phyloP scores from a whole-genome alignment of 257 asterid species.

The Solanum chiquidenum region DNA sequence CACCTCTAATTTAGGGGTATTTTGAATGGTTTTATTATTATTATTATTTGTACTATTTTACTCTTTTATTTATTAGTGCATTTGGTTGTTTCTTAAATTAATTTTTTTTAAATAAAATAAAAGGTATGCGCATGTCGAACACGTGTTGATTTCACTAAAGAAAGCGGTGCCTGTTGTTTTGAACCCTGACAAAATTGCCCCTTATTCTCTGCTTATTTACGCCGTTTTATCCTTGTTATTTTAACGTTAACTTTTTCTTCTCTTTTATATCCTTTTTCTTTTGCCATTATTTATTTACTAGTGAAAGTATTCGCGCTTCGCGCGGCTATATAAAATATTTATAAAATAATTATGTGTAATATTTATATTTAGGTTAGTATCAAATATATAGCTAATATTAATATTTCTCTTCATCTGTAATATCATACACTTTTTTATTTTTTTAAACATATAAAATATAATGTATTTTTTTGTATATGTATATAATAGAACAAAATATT shows the following conservation, averaged over 20 bases:
- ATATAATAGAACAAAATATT: no score
- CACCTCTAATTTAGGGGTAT: no score
- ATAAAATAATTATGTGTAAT: no score
- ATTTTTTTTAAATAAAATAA: not conserved
- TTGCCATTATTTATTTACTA: not conserved
- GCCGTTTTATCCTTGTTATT: not conserved
- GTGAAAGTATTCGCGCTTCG: no score
- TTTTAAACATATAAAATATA: no score
- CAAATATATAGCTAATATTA: no score
- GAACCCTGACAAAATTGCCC: not conserved
- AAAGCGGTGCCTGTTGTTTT: constrained; percentile 21
- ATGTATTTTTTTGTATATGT: no score
- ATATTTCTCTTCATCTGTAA: no score
- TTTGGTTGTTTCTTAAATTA: not conserved
- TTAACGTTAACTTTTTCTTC: not conserved
- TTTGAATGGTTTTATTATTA: no score
- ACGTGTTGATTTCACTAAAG: constrained; percentile 32
- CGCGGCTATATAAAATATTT: no score
- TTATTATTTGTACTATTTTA: not conserved
- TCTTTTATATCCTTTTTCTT: not conserved
- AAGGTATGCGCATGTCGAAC: constrained; percentile 13
- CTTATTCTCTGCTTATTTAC: constrained; percentile 4
- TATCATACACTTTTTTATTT: no score
- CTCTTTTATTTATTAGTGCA: not conserved
- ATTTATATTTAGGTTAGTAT: no score